These are phyloP conservation scores for Fusarium subglutinans DNA, from an alignment of 2,329 filamentous ascomycete species.

Conservation along the genomic window DNA sequence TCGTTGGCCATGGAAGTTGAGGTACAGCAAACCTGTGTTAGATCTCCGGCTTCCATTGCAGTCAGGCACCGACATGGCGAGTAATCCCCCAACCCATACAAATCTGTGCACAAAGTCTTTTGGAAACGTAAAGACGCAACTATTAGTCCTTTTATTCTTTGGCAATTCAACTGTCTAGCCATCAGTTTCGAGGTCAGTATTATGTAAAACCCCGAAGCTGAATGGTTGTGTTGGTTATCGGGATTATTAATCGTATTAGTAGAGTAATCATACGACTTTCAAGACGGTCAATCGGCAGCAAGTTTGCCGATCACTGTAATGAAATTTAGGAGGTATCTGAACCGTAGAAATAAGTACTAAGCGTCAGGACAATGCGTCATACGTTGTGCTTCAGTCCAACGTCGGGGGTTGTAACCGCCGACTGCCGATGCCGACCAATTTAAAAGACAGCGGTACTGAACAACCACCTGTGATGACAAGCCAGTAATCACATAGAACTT, in stretches of 20 bases:
- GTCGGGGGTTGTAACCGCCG: neutral
- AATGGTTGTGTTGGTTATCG: rapidly evolving
- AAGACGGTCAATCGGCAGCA: neutral
- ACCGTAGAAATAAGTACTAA: neutral
- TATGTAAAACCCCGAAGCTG: neutral
- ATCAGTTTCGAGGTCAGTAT: neutral
- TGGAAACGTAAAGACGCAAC: rapidly evolving
- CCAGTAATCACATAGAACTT: neutral
- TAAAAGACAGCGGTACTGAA: neutral
- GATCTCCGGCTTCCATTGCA: neutral
- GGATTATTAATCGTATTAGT: neutral
- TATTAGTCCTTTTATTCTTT: neutral
- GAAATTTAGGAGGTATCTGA: neutral
- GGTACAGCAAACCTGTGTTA: neutral
- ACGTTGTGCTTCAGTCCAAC: too few species aligned
- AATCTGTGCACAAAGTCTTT: neutral
- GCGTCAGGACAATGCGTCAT: neutral
- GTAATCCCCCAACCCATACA: neutral
- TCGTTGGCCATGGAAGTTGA: neutral
- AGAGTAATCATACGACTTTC: neutral
- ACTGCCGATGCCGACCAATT: neutral
- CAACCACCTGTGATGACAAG: rapidly evolving
- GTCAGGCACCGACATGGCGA: neutral
- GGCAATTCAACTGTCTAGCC: neutral
- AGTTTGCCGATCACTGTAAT: neutral